A percentile compares a stretch with the other conserved stretches of the same genome.
phyloP scores from a whole-genome alignment of 1,139 yeast species.

The Hanseniaspora uvarum region DNA sequence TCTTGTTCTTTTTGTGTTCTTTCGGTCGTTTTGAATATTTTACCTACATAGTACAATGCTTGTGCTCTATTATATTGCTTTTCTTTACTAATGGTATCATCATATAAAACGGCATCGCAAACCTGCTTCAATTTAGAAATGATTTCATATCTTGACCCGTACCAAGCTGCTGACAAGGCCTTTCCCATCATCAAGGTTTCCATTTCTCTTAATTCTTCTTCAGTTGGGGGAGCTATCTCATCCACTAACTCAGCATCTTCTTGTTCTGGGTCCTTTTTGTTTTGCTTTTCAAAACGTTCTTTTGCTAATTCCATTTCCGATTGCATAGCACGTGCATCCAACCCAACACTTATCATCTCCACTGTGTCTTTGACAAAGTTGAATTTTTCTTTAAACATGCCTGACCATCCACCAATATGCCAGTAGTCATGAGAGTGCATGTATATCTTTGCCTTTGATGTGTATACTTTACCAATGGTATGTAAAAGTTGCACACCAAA shows the following conservation, averaged over 20 bases:
- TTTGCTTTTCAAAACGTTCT: constrained; percentile 41
- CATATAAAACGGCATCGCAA: constrained; percentile 68
- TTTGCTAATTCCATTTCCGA: constrained; percentile 68
- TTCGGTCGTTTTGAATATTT: constrained; percentile 52
- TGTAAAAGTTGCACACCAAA: constrained; percentile 87
- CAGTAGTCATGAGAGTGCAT: constrained; percentile 63
- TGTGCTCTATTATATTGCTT: constrained; percentile 68
- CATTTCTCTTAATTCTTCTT: constrained; percentile 74
- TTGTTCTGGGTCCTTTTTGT: constrained; percentile 20
- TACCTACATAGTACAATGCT: constrained; percentile 64
- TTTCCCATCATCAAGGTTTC: constrained; percentile 83
- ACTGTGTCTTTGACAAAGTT: constrained; percentile 77
- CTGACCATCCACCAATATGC: constrained; percentile 78
- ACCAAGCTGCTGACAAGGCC: constrained; percentile 92
- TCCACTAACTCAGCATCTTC: constrained; percentile 23
- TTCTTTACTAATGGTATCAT: constrained; percentile 42
- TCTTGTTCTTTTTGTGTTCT: constrained; percentile 81
- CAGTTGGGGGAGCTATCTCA: constrained; percentile 49
- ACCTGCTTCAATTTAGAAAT: constrained; percentile 81
- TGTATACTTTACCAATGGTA: constrained; percentile 70
- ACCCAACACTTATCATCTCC: constrained; percentile 71
- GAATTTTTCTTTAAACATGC: constrained; percentile 78
- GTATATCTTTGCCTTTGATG: constrained; percentile 50
- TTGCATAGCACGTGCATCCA: constrained; percentile 84
- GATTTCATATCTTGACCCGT: constrained; percentile 81